Percentiles rank a stretch among this genome's conserved stretches.
Evolutionary conservation across 2,329 filamentous ascomycete species (phyloP).

Genomic region (Hypoxylon sp.): DNA sequence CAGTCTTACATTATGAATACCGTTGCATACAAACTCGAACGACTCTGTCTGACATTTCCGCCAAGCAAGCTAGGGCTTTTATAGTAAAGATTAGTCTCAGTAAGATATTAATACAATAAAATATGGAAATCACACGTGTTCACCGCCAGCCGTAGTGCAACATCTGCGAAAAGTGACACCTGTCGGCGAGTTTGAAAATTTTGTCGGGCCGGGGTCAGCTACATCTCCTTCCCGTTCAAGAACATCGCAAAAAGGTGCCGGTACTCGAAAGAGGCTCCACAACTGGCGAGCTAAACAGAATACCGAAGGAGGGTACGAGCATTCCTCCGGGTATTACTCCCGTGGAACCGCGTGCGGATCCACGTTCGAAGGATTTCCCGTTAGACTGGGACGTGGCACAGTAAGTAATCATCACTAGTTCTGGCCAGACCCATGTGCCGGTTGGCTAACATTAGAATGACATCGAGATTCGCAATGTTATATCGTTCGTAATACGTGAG

Average conservation of each 20-base stretch:
- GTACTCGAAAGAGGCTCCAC: slow-evolving; percentile 4
- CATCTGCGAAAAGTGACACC: slow-evolving; percentile 7
- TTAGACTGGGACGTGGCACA: neutral
- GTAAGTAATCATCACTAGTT: neutral
- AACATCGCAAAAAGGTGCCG: slow-evolving; percentile 1
- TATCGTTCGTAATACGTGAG: neutral
- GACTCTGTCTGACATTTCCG: neutral
- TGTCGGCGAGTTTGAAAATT: neutral
- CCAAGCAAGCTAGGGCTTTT: slow-evolving; percentile 1
- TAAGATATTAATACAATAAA: neutral
- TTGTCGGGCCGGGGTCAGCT: slow-evolving; percentile 10
- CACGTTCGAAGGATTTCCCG: neutral
- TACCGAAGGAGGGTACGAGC: neutral
- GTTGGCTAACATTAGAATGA: neutral
- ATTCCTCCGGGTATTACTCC: neutral
- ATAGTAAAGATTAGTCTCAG: neutral
- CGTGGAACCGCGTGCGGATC: neutral
- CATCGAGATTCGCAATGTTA: neutral
- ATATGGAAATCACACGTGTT: slow-evolving; percentile 1
- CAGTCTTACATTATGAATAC: slow-evolving; percentile 1
- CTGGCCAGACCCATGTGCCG: neutral
- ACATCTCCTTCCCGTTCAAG: slow-evolving; percentile 21
- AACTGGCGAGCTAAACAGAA: neutral
- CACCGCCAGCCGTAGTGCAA: slow-evolving; percentile 1
- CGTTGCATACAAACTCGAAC: slow-evolving; percentile 1